These are phyloP conservation scores for Lignosus rhinocerotis DNA, from an alignment of 1,284 basidiomycete genomes.

Conservation along the genomic window DNA sequence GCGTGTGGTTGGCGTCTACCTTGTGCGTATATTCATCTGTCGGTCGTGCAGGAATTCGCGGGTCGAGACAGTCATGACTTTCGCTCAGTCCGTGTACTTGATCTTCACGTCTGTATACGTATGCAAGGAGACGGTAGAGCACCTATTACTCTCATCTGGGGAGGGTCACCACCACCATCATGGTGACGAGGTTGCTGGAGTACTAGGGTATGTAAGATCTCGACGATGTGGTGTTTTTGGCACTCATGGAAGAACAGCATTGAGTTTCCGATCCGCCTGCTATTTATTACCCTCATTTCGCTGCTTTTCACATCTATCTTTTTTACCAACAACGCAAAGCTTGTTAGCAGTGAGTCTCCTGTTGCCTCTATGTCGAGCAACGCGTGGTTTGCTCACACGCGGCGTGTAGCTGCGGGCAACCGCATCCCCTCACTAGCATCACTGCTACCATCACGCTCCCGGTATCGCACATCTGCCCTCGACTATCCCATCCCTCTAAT, in stretches of 20 bases:
- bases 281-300: slow-evolving; percentile 58
- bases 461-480: slow-evolving; percentile 34
- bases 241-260: slow-evolving; percentile 45
- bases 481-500: slow-evolving; percentile 38
- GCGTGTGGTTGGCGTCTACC: slow-evolving; percentile 31
- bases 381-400: background rate
- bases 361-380: background rate
- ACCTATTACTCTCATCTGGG: slow-evolving; percentile 66
- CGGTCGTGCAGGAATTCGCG: slow-evolving; percentile 59
- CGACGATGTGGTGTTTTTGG: background rate
- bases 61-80: slow-evolving; percentile 77
- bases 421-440: slow-evolving; percentile 51
- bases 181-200: slow-evolving; percentile 43
- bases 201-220: slow-evolving; percentile 39
- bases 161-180: slow-evolving; percentile 68
- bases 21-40: background rate
- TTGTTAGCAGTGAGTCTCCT: slow-evolving; percentile 60
- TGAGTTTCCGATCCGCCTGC: slow-evolving; percentile 65
- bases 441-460: slow-evolving; percentile 45
- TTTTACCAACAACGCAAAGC: slow-evolving; percentile 67
- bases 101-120: slow-evolving; percentile 92
- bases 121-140: slow-evolving; percentile 91
- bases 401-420: slow-evolving; percentile 49
- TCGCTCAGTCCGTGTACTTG: slow-evolving; percentile 87
- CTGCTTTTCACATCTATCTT: slow-evolving; percentile 53